These are phyloP conservation scores for Pichia sp. DNA, from an alignment of 1,139 yeast species.

Conservation along the genomic window DNA sequence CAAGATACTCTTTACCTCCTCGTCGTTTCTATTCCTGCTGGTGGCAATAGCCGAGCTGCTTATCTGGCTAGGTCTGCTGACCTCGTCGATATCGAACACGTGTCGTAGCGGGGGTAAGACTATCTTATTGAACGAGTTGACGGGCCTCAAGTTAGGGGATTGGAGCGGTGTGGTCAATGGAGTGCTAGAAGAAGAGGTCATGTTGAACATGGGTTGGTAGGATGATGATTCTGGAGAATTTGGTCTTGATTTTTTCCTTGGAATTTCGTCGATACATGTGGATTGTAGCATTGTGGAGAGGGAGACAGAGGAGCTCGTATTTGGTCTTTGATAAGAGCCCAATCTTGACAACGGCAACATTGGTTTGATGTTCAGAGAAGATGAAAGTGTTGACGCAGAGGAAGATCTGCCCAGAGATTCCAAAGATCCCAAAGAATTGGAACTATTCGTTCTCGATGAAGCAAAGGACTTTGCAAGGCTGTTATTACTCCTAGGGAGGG, in stretches of 20 bases:
- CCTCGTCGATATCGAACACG: slow-evolving; percentile 19
- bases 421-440: slow-evolving; percentile 30
- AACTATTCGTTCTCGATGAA: slow-evolving; percentile 30
- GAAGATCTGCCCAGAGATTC: slow-evolving; percentile 27
- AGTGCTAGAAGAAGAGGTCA: slow-evolving; percentile 32
- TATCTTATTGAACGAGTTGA: slow-evolving; percentile 4
- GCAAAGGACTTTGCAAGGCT: slow-evolving; percentile 22
- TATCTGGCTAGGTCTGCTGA: slow-evolving; percentile 7
- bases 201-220: slow-evolving; percentile 25
- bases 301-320: slow-evolving; percentile 24
- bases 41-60: too few species aligned
- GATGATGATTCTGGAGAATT: slow-evolving; percentile 54
- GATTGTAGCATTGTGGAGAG: slow-evolving; percentile 27
- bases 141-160: slow-evolving; percentile 32
- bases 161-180: slow-evolving; percentile 33
- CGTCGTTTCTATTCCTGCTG: slow-evolving; percentile 24
- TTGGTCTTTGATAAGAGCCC: slow-evolving; percentile 5
- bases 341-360: slow-evolving; percentile 7
- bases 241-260: slow-evolving; percentile 62
- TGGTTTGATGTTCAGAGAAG: slow-evolving; percentile 16
- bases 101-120: slow-evolving; percentile 27
- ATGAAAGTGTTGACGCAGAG: slow-evolving; percentile 28
- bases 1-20: slow-evolving; percentile 26
- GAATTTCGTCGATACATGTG: slow-evolving; percentile 11
- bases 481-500: slow-evolving; percentile 10